Evolutionary conservation across 139 green algal genomes (phyloP).

Genomic region (Chlorella sorokiniana): DNA sequence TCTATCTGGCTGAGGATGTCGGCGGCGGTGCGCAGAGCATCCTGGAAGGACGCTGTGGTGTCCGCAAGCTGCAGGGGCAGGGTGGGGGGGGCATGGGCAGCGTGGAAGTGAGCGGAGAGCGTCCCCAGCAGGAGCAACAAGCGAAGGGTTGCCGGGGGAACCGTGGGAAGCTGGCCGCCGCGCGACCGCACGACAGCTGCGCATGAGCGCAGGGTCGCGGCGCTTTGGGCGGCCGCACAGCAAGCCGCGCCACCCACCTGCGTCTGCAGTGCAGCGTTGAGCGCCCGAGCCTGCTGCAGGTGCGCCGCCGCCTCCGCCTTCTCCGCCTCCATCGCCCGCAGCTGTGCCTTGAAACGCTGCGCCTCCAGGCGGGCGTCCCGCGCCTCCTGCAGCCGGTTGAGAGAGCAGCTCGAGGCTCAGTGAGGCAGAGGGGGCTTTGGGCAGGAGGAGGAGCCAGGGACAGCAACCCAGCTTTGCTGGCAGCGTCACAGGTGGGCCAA

Average conservation of each 20-base stretch:
- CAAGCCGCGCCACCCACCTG: background rate
- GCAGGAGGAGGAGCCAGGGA: too few species aligned
- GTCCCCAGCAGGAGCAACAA: background rate
- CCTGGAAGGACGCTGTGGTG: background rate
- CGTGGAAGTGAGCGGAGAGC: background rate
- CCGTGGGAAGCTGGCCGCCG: background rate
- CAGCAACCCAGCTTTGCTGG: too few species aligned
- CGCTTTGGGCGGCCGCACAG: too few species aligned
- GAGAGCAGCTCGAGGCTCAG: background rate
- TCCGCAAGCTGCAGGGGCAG: background rate
- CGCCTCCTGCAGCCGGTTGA: slow-evolving; percentile 10
- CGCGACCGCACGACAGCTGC: background rate
- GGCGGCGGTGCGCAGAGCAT: background rate
- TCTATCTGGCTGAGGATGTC: background rate
- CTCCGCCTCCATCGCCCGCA: background rate
- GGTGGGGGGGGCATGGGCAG: background rate
- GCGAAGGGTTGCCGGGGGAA: background rate
- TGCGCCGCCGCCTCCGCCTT: background rate
- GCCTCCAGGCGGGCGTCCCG: slow-evolving; percentile 4
- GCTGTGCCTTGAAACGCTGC: background rate
- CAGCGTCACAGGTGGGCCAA: too few species aligned
- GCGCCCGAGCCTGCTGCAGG: slow-evolving; percentile 30
- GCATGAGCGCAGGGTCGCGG: too few species aligned
- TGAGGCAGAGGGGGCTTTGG: background rate
- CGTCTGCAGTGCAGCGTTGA: slow-evolving; percentile 45